These are phyloP conservation scores for Fagus crenata DNA, from an alignment of 306 rosid genomes.

Conservation along the genomic window DNA sequence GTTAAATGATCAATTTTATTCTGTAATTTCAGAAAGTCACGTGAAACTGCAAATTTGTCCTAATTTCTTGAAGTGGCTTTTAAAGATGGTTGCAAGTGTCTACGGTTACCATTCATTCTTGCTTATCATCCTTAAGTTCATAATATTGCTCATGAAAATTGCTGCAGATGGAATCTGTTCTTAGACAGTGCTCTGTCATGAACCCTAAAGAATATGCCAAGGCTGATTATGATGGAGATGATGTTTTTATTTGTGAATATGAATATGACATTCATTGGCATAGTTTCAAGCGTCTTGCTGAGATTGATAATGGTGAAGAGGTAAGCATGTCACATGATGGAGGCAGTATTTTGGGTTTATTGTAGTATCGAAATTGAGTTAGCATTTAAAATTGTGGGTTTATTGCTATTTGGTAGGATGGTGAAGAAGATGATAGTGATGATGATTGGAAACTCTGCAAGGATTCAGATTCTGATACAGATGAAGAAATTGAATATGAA, in stretches of 20 bases:
- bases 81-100: neutral
- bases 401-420: constrained; percentile 52
- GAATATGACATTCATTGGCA: constrained; percentile 90
- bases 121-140: constrained; percentile 20
- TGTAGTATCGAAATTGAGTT: neutral
- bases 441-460: constrained; percentile 71
- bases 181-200: constrained; percentile 72
- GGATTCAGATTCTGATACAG: constrained; percentile 59
- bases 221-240: constrained; percentile 77
- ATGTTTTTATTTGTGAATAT: constrained; percentile 80
- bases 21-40: neutral
- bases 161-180: constrained; percentile 78
- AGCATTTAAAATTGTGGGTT: constrained; percentile 6
- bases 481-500: constrained; percentile 67
- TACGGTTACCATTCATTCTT: neutral
- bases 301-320: constrained; percentile 58
- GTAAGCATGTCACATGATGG: constrained; percentile 38
- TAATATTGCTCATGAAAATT: constrained; percentile 24
- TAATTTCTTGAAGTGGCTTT: neutral
- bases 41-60: neutral
- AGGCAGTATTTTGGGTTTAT: constrained; percentile 5
- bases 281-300: constrained; percentile 83
- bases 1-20: neutral
- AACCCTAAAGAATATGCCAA: constrained; percentile 75
- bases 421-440: constrained; percentile 57